These are phyloP conservation scores for Cephalotrichum gorgonifer DNA, from an alignment of 2,329 filamentous ascomycete genomes.

Conservation along the genomic window DNA sequence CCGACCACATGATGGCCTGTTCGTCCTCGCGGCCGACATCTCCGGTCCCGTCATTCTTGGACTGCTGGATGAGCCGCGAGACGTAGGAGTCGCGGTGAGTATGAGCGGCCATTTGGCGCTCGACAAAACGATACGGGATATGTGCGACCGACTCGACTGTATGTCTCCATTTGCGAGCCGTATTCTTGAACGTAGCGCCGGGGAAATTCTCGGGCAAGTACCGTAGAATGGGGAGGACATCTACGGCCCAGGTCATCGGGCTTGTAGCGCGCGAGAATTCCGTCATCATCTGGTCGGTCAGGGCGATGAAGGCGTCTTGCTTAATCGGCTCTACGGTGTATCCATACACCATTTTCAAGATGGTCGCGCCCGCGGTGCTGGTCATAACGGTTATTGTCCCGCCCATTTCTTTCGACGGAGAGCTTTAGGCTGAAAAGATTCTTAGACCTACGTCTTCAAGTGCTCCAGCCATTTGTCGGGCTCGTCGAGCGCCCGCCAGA, in stretches of 20 bases:
- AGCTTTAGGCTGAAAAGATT: background rate
- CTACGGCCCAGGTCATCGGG: constrained; percentile 21
- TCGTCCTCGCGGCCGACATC: constrained; percentile 11
- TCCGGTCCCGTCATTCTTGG: background rate
- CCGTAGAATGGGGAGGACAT: constrained; percentile 18
- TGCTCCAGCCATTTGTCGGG: constrained; percentile 13
- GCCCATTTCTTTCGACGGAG: background rate
- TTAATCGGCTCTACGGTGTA: constrained; percentile 19
- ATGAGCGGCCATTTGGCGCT: constrained; percentile 13
- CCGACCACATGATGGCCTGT: constrained; percentile 13
- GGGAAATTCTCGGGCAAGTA: constrained; percentile 19
- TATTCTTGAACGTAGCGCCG: constrained; percentile 18
- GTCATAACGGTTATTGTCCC: no score
- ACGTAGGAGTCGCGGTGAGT: constrained; percentile 15
- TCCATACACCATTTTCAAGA: constrained; percentile 19
- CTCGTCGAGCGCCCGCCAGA: constrained; percentile 12
- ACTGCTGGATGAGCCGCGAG: constrained; percentile 13
- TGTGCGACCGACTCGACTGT: constrained; percentile 10
- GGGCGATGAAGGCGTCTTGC: constrained; percentile 16
- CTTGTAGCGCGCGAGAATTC: constrained; percentile 16
- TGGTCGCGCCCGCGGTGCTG: constrained; percentile 16
- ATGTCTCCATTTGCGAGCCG: constrained; percentile 15
- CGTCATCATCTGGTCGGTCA: constrained; percentile 18
- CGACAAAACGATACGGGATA: constrained; percentile 19
- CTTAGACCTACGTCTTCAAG: constrained; percentile 15